These are phyloP conservation scores for Leishmania tropica DNA, from an alignment of 208 protist genomes.

Conservation along the genomic window DNA sequence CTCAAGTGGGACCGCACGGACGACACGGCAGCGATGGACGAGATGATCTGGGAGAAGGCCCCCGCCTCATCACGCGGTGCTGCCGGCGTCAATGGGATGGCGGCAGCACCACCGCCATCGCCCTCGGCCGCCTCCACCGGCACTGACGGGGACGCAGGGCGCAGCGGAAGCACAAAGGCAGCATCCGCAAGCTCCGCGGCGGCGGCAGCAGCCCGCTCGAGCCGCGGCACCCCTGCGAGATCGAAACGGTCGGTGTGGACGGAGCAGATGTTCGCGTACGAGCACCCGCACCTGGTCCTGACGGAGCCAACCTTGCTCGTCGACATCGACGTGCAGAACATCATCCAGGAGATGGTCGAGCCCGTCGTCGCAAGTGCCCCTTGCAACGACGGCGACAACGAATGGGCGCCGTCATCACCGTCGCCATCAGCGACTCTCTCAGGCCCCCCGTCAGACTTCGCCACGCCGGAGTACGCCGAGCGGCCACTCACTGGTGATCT, in stretches of 20 bases:
- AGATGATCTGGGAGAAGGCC: constrained; percentile 22
- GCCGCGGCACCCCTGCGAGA: not conserved
- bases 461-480: constrained; percentile 7
- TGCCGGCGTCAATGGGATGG: not conserved
- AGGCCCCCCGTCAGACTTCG: not conserved
- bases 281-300: constrained; percentile 26
- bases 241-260: constrained; percentile 23
- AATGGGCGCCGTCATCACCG: not conserved
- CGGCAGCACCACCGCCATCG: not conserved
- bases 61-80: not conserved
- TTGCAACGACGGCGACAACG: not conserved
- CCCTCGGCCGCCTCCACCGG: not conserved
- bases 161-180: not conserved
- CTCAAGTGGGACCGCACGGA: constrained; percentile 31
- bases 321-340: constrained; percentile 22
- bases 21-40: constrained; percentile 35
- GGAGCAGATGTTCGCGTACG: constrained; percentile 31
- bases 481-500: constrained; percentile 19
- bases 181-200: not conserved
- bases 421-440: not conserved
- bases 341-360: constrained; percentile 18
- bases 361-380: not conserved
- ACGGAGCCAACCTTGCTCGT: constrained; percentile 20
- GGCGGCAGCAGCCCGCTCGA: not conserved
- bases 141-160: not conserved